Conservation (phyloP, 176 grass and related monocot genomes). For the Lolium rigidum region DNA sequence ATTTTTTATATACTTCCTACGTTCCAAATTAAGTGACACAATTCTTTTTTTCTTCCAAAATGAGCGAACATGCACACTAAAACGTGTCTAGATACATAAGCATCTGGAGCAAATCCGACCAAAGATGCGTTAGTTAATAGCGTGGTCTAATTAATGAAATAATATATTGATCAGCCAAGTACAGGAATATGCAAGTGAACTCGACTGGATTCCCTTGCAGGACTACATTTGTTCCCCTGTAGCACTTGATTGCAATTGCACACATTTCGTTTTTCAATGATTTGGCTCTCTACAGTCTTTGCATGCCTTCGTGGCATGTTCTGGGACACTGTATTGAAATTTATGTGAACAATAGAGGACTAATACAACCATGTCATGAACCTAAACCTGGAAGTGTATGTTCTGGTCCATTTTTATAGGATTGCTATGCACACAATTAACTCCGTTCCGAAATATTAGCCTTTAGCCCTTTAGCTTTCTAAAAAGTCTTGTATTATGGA, state of each 20-base stretch:
- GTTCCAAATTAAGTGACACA: no score
- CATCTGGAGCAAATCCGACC: no score
- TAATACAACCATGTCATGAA: not conserved
- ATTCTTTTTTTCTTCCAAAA: no score
- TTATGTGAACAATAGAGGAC: not conserved
- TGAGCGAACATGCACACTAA: no score
- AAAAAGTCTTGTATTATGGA: no score
- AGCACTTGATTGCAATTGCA: not conserved
- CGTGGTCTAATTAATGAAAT: not conserved
- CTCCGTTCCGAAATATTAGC: no score
- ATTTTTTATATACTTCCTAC: not conserved
- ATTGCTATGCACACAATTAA: not conserved
- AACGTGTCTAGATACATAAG: no score
- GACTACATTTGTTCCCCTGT: not conserved
- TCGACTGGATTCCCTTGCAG: not conserved
- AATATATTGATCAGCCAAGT: not conserved
- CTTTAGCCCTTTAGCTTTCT: no score
- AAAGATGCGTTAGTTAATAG: not conserved
- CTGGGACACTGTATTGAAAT: not conserved
- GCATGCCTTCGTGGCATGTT: not conserved
- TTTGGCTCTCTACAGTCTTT: not conserved
- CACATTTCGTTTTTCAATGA: not conserved
- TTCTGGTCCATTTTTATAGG: conserved; percentile 25
- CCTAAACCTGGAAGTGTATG: conserved; percentile 11
- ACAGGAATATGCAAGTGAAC: not conserved